phyloP scores from a whole-genome alignment of 108 stramenopile species.

The Skeletonema marinoi region DNA sequence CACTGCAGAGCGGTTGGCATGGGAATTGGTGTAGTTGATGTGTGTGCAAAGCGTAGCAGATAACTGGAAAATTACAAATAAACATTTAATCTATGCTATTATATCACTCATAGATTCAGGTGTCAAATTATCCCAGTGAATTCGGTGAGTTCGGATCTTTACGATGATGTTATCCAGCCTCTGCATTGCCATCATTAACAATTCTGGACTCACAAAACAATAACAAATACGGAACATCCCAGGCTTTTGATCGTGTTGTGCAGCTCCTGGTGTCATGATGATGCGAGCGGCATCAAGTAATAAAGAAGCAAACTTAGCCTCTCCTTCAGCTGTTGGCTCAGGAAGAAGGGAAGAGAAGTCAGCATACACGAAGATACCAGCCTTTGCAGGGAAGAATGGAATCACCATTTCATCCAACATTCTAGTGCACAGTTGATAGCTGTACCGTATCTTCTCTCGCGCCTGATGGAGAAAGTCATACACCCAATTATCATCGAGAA shows the following conservation, averaged over 20 bases:
- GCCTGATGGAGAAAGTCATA: conserved; percentile 71
- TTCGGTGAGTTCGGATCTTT: conserved; percentile 55
- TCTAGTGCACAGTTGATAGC: conserved; percentile 62
- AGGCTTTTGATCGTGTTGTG: conserved; percentile 68
- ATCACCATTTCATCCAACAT: conserved; percentile 85
- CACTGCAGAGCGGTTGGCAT: conserved; percentile 46
- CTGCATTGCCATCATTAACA: conserved; percentile 81
- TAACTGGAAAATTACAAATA: conserved; percentile 2
- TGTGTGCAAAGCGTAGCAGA: not conserved
- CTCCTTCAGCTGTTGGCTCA: conserved; percentile 69
- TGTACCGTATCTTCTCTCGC: conserved; percentile 48
- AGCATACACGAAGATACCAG: conserved; percentile 86
- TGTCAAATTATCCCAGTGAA: conserved; percentile 79
- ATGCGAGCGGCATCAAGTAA: conserved; percentile 71
- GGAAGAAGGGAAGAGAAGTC: conserved; percentile 88
- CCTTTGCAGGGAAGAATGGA: conserved; percentile 73
- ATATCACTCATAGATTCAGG: conserved; percentile 57
- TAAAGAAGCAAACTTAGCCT: conserved; percentile 60
- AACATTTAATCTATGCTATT: conserved; percentile 5
- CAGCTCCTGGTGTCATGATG: conserved; percentile 85
- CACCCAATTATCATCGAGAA: conserved; percentile 82
- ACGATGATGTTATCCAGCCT: conserved; percentile 72
- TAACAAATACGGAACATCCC: conserved; percentile 93
- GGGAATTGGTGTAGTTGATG: not conserved
- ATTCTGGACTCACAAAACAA: conserved; percentile 74